Percentiles rank a stretch among this genome's conserved stretches.
Evolutionary conservation across 345 rosid genomes (phyloP).

Genomic region (Eutrema yunnanense): DNA sequence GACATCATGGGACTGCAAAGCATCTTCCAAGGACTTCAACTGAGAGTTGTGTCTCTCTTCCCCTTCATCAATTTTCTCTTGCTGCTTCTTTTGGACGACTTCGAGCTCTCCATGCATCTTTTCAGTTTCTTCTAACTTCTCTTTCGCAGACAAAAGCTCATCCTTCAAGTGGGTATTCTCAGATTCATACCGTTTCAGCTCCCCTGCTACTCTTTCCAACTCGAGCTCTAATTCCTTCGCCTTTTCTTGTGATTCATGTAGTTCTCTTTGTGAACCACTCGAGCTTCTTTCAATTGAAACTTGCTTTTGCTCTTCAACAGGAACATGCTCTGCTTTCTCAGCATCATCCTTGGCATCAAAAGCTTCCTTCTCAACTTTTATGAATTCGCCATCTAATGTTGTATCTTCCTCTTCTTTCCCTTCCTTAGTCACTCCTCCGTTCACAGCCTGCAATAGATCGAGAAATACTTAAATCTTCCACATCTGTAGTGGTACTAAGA

Average conservation of each 20-base stretch:
- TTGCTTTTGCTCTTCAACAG: conserved; percentile 25
- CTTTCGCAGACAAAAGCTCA: conserved; percentile 47
- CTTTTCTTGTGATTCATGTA: conserved; percentile 82
- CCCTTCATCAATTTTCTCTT: conserved; percentile 57
- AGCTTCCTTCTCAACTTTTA: conserved; percentile 86
- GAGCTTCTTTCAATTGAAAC: conserved; percentile 43
- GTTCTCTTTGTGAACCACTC: conserved; percentile 58
- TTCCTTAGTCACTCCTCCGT: conserved; percentile 41
- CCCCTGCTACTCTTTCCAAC: conserved; percentile 60
- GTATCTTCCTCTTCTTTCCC: conserved; percentile 69
- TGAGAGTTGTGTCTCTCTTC: conserved; percentile 56
- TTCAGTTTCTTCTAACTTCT: conserved; percentile 49
- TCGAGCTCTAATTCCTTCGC: conserved; percentile 69
- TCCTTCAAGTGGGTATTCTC: conserved; percentile 54
- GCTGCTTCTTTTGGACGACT: conserved; percentile 50
- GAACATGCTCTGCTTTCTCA: conserved; percentile 22
- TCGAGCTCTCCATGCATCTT: conserved; percentile 68
- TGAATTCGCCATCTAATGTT: conserved; percentile 59
- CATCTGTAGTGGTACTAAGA: background rate
- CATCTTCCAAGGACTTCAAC: conserved; percentile 56
- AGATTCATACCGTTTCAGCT: conserved; percentile 60
- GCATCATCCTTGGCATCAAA: conserved; percentile 53
- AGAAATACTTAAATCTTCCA: conserved; percentile 10
- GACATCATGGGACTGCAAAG: conserved; percentile 56
- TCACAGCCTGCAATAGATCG: conserved; percentile 37